Base-by-base conservation (phyloP, 1,139 yeast species). In the Saccharomyces pastorianus region DNA sequence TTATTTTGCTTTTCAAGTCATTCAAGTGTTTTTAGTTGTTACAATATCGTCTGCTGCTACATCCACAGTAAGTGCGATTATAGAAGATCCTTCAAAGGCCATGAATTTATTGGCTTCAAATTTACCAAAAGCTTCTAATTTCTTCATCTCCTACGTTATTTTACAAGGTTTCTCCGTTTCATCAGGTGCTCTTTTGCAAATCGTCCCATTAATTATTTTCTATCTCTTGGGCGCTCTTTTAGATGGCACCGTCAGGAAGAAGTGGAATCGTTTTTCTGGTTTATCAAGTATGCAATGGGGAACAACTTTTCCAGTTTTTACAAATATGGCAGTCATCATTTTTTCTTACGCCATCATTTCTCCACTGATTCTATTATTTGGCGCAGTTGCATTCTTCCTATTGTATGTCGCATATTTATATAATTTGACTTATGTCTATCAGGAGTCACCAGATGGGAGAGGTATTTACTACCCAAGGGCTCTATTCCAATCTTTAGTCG, bases 381-480 rank as follows among this genome's bases (percentile, higher is more conserved):
- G 90, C 0, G 76, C 82, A 11, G 75, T 81, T 59, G 85, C 90
- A 0, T 89, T 87, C 72, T 73, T 78, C 53, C 72, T 91, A 62
- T 74, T 89, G 53, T 91, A 87, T 73, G 70, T 89, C 65, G 95
- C 96, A 6, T 88, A 80, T 72, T 72, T 85, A 64, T 87, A 93
- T 79, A 88, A 86, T 71, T 75, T 90, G 68, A 78, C 85, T 41
- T 91, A 88, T 72, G 86, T 87, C 42, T 76, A 76, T 59, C 75
- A 77, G 55, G 85, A 82, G 59, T 75, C 85, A 4, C 76, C 84
- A 49, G 96, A 90, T 65, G 74, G 84, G 28, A 81, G 96, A 70
- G 99, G 99, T 49, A 76, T 84, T 57, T 85, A 85, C 71, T 93
- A 89, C 69, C 95, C 96, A 54, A 79, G 85, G 61, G 97, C 97